Evolutionary conservation across 1,284 basidiomycete genomes (phyloP).

Genomic region (Leccinum insolens): DNA sequence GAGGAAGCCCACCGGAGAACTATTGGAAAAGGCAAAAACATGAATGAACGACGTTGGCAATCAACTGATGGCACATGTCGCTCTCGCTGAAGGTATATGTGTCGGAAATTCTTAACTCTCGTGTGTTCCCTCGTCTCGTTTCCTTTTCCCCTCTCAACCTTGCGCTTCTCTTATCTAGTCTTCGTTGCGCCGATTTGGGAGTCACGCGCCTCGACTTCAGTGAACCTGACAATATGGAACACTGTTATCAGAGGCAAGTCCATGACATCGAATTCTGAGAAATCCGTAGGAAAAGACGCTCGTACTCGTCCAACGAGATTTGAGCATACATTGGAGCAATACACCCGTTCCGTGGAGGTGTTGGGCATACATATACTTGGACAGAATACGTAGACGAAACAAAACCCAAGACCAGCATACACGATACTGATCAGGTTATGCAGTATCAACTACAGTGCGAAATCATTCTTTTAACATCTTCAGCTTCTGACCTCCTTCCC

Average conservation of each 20-base stretch:
- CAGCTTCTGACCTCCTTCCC: too few species aligned
- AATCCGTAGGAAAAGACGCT: slow-evolving; percentile 62
- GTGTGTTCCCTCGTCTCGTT: too few species aligned
- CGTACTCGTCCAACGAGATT: slow-evolving; percentile 63
- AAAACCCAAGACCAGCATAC: slow-evolving; percentile 47
- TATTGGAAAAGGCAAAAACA: slow-evolving; percentile 58
- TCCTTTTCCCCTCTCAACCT: too few species aligned
- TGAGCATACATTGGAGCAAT: slow-evolving; percentile 58
- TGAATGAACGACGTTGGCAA: slow-evolving; percentile 49
- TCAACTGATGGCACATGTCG: slow-evolving; percentile 54
- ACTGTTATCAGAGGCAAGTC: slow-evolving; percentile 56
- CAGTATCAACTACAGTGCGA: slow-evolving; percentile 73
- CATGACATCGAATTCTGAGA: slow-evolving; percentile 2
- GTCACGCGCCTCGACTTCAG: too few species aligned
- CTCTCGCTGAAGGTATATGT: slow-evolving; percentile 70
- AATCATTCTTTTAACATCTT: too few species aligned
- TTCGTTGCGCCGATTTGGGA: too few species aligned
- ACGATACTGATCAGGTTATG: slow-evolving; percentile 11
- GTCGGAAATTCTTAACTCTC: too few species aligned
- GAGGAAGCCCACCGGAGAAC: slow-evolving; percentile 56
- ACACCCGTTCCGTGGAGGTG: slow-evolving; percentile 56
- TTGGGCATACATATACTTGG: slow-evolving; percentile 69
- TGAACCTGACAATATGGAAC: too few species aligned
- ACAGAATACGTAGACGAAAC: slow-evolving; percentile 59
- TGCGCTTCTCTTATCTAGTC: too few species aligned